A percentile compares a stretch with the other conserved stretches of the same genome.
Evolutionary conservation across 306 rosid species (phyloP).

Genomic region (Lathyrus aphaca): DNA sequence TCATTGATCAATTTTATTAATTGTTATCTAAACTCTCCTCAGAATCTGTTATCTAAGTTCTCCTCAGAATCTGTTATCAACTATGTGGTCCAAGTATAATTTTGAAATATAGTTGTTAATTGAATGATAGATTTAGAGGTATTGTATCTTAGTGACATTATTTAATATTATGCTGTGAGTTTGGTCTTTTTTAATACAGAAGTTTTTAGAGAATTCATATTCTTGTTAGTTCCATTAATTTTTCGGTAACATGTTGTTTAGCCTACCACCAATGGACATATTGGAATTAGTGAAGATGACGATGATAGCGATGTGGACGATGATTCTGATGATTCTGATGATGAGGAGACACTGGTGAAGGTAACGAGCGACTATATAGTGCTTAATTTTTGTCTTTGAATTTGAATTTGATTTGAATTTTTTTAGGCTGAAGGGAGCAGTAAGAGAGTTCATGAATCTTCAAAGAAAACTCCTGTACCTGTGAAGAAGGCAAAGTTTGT

Average conservation of each 20-base stretch:
- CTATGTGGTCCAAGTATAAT: slow-evolving; percentile 17
- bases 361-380: slow-evolving; percentile 35
- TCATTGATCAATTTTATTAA: slow-evolving; percentile 8
- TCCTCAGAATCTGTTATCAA: slow-evolving; percentile 12
- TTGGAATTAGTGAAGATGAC: slow-evolving; percentile 43
- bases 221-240: background rate
- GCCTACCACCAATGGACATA: slow-evolving; percentile 38
- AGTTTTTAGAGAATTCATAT: slow-evolving; percentile 1
- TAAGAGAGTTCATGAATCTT: slow-evolving; percentile 51
- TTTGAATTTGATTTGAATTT: slow-evolving; percentile 2
- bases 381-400: slow-evolving; percentile 1
- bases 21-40: background rate
- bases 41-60: background rate
- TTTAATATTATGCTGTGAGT: background rate
- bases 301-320: slow-evolving; percentile 14
- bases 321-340: slow-evolving; percentile 45
- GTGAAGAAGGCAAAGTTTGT: slow-evolving; percentile 65
- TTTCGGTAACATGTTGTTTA: slow-evolving; percentile 25
- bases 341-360: slow-evolving; percentile 58
- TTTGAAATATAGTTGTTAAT: slow-evolving; percentile 23
- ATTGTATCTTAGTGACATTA: background rate
- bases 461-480: slow-evolving; percentile 47
- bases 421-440: slow-evolving; percentile 53
- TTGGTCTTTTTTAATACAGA: background rate
- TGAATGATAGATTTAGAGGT: background rate